Percentiles rank a stretch among this genome's conserved stretches.
Evolutionary conservation across 2,329 filamentous ascomycete genomes (phyloP).

Genomic region (Xylaria sp.): DNA sequence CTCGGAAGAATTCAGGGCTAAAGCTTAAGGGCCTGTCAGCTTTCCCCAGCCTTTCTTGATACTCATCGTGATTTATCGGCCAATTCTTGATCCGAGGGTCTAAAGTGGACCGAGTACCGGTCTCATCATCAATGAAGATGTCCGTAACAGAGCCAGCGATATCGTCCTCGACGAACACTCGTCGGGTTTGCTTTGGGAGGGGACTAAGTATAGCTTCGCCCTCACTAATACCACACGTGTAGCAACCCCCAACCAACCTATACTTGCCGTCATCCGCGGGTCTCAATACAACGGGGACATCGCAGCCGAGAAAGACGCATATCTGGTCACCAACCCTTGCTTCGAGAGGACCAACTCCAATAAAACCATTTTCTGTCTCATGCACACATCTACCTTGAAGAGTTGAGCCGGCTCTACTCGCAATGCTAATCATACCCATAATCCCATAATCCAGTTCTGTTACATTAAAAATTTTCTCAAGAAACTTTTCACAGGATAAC

Average conservation of each 20-base stretch:
- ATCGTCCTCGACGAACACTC: not conserved
- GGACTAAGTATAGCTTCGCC: not conserved
- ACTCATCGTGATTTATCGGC: not conserved
- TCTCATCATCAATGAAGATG: not conserved
- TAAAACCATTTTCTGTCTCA: not conserved
- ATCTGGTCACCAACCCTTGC: not conserved
- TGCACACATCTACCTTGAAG: not conserved
- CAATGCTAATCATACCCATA: no score
- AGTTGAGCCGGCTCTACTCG: no score
- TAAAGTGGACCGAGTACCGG: not conserved
- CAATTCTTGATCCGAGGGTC: not conserved
- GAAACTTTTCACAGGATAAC: not conserved
- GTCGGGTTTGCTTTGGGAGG: not conserved
- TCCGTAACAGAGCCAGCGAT: no score
- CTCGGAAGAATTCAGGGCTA: not conserved
- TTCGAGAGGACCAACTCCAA: not conserved
- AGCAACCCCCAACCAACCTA: not conserved
- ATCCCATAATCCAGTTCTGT: no score
- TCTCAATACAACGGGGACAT: not conserved
- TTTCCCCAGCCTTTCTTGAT: not conserved
- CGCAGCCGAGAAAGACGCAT: not conserved
- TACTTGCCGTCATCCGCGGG: no score
- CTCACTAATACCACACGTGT: not conserved
- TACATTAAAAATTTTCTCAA: not conserved
- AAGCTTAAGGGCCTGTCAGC: not conserved